These are phyloP conservation scores for Xylaria castorea DNA, from an alignment of 495 filamentous ascomycete species.

Conservation along the genomic window DNA sequence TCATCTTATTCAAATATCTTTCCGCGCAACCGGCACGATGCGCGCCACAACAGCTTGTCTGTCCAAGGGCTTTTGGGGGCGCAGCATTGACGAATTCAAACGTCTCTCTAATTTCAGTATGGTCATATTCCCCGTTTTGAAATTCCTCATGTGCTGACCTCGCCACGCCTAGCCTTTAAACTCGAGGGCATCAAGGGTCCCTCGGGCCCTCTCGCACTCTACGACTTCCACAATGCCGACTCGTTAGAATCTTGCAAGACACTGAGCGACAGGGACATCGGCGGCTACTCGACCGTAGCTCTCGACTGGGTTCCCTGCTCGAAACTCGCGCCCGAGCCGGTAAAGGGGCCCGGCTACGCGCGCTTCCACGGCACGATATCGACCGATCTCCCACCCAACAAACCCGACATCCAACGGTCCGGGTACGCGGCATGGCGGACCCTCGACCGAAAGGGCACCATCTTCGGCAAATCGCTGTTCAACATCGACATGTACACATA, in stretches of 20 bases:
- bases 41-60: conserved; percentile 49
- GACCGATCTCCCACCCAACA: conserved; percentile 77
- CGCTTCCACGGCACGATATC: conserved; percentile 90
- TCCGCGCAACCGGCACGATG: conserved; percentile 42
- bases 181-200: conserved; percentile 63
- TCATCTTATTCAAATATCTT: background rate
- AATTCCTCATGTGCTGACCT: conserved; percentile 1
- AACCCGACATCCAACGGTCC: conserved; percentile 69
- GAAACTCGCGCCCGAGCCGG: conserved; percentile 43
- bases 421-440: conserved; percentile 94
- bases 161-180: conserved; percentile 43
- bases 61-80: conserved; percentile 51
- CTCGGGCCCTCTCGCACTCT: conserved; percentile 62
- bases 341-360: conserved; percentile 54
- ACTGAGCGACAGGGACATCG: conserved; percentile 86
- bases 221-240: conserved; percentile 69
- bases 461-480: conserved; percentile 86
- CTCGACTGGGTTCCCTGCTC: conserved; percentile 69
- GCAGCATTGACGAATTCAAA: conserved; percentile 56
- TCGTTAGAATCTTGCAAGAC: conserved; percentile 73
- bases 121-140: background rate
- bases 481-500: conserved; percentile 88
- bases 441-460: conserved; percentile 58
- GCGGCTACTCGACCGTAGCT: conserved; percentile 76
- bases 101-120: conserved; percentile 53